Percentiles rank a stretch among this genome's conserved stretches.
Evolutionary conservation across 352 stramenopile genomes (phyloP).

Genomic region (Pythium dissotocum): DNA sequence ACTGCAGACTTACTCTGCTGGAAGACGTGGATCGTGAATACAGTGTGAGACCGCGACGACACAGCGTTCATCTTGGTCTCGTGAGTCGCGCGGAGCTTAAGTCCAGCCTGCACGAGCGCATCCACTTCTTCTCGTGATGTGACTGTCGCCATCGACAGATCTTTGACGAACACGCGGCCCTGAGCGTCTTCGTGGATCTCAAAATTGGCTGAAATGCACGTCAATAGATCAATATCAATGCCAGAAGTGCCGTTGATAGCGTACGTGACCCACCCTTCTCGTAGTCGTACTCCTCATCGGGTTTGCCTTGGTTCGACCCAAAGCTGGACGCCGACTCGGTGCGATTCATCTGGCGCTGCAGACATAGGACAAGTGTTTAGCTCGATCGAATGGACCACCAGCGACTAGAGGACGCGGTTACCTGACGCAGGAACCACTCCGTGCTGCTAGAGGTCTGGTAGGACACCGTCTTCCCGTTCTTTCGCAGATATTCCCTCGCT

Average conservation of each 20-base stretch:
- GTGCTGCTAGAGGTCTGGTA: constrained; percentile 80
- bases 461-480: constrained; percentile 59
- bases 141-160: constrained; percentile 91
- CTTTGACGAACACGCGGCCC: constrained; percentile 93
- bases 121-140: constrained; percentile 82
- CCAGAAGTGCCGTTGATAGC: not conserved
- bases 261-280: constrained; percentile 51
- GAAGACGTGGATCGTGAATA: constrained; percentile 88
- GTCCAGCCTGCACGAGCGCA: constrained; percentile 80
- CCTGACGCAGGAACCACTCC: constrained; percentile 84
- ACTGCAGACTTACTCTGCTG: constrained; percentile 63
- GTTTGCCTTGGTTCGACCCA: constrained; percentile 45
- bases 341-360: constrained; percentile 62
- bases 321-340: constrained; percentile 72
- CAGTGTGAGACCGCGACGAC: constrained; percentile 85
- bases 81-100: constrained; percentile 88
- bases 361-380: not conserved
- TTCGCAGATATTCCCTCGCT: constrained; percentile 85
- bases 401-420: constrained; percentile 9
- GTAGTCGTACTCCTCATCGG: constrained; percentile 84
- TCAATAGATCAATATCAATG: not conserved
- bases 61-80: constrained; percentile 93
- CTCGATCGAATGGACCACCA: not conserved
- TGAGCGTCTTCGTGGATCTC: constrained; percentile 93
- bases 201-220: constrained; percentile 62